Percentiles rank a stretch among this genome's conserved stretches.
Conservation (phyloP, 306 rosid genomes). For the Trichosanthes cucumerina region DNA sequence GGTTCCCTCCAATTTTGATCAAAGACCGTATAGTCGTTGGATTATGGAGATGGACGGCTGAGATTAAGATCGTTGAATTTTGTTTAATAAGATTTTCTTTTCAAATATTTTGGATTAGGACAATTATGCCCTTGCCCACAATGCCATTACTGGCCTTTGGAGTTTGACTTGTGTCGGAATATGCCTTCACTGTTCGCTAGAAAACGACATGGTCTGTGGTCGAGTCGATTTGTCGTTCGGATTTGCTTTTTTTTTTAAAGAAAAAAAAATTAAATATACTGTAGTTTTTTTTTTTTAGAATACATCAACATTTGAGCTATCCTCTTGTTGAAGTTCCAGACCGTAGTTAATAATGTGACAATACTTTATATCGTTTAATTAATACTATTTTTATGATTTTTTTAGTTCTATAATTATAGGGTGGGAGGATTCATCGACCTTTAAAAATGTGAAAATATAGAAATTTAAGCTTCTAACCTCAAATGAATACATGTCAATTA, state of each 20-base stretch:
- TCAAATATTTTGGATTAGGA: neutral
- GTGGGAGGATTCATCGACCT: too few relatives aligned
- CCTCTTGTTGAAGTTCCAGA: too few relatives aligned
- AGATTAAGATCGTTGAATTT: neutral
- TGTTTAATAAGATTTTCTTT: neutral
- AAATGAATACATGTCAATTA: too few relatives aligned
- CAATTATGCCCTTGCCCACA: neutral
- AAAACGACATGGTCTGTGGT: neutral
- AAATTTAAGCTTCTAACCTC: too few relatives aligned
- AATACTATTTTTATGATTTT: too few relatives aligned
- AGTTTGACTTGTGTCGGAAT: neutral
- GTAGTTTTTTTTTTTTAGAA: too few relatives aligned
- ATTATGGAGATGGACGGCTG: neutral
- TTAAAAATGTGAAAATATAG: too few relatives aligned
- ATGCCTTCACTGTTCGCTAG: neutral
- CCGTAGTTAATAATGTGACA: too few relatives aligned
- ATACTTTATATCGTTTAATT: too few relatives aligned
- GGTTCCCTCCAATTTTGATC: slow-evolving; percentile 37
- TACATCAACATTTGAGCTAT: too few relatives aligned
- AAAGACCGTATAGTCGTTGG: neutral
- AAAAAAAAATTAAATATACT: too few relatives aligned
- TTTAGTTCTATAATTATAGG: too few relatives aligned
- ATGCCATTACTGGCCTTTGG: neutral
- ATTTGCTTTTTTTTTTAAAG: neutral
- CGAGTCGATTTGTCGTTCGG: neutral